phyloP scores from a whole-genome alignment of 352 stramenopile species.

The Globisporangium nunn region DNA sequence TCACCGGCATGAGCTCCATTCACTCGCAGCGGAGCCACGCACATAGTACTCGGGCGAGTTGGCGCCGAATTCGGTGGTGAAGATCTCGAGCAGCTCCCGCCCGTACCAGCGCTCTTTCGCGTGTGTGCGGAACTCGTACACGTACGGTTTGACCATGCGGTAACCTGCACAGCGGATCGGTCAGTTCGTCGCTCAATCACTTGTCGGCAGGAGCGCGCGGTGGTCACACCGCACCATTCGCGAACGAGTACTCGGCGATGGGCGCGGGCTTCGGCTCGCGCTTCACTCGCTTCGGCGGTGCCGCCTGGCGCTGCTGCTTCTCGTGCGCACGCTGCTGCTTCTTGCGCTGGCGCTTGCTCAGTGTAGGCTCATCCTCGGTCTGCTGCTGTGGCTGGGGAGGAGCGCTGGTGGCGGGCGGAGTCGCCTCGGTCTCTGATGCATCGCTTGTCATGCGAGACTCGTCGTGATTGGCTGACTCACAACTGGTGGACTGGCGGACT shows the following conservation, averaged over 20 bases:
- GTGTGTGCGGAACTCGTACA: slow-evolving; percentile 93
- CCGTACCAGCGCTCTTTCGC: slow-evolving; percentile 94
- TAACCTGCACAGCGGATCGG: slow-evolving; percentile 36
- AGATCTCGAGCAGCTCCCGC: slow-evolving; percentile 89
- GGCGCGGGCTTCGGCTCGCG: slow-evolving; percentile 26
- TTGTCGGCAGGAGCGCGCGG: not conserved
- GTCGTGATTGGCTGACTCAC: not conserved
- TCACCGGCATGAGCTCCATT: not conserved
- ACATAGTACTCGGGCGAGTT: slow-evolving; percentile 86
- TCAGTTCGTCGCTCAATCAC: not conserved
- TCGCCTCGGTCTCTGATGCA: not conserved
- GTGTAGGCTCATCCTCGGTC: not conserved
- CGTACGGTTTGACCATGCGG: slow-evolving; percentile 89
- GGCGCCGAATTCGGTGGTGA: slow-evolving; percentile 78
- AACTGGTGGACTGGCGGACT: not conserved
- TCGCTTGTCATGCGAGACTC: not conserved
- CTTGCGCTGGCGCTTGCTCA: slow-evolving; percentile 41
- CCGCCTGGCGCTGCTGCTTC: slow-evolving; percentile 15
- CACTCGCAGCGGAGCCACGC: slow-evolving; percentile 3
- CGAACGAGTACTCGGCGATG: slow-evolving; percentile 47
- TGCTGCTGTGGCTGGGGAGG: not conserved
- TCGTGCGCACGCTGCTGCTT: slow-evolving; percentile 27
- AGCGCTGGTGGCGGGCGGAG: not conserved
- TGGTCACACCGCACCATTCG: slow-evolving; percentile 46
- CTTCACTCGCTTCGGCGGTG: slow-evolving; percentile 7